These are phyloP conservation scores for Aspergillus pseudoviridinutans DNA, from an alignment of 2,329 filamentous ascomycete genomes.

Conservation along the genomic window DNA sequence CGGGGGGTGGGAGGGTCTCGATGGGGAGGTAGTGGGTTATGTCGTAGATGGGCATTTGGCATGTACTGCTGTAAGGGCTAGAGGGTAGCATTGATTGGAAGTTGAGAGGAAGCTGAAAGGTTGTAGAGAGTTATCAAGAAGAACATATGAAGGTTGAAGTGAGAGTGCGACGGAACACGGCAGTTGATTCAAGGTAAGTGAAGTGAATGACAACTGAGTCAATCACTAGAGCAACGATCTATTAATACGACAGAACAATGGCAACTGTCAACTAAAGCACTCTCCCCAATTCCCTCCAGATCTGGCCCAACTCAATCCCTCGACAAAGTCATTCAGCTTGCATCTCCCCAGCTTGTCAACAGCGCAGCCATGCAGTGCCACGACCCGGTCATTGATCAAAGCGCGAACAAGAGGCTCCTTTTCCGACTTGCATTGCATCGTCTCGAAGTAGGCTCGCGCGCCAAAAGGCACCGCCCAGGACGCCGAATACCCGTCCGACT, in stretches of 20 bases:
- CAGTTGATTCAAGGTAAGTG: not conserved
- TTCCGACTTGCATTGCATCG: constrained; percentile 61
- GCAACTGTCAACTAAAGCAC: constrained; percentile 45
- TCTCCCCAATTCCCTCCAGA: constrained; percentile 68
- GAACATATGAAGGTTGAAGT: not conserved
- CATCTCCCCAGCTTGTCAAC: constrained; percentile 70
- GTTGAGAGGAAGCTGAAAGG: not conserved
- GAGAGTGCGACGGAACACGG: not conserved
- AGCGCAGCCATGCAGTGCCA: constrained; percentile 66
- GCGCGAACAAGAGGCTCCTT: constrained; percentile 70
- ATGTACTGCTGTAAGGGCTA: not conserved
- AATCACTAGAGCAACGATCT: not conserved
- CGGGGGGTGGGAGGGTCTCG: not conserved
- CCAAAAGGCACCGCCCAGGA: constrained; percentile 81
- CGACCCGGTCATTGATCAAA: constrained; percentile 78
- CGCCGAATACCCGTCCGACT: constrained; percentile 66
- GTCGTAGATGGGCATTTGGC: not conserved
- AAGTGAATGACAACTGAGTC: not conserved
- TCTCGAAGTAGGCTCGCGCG: constrained; percentile 79
- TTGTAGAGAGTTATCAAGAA: not conserved
- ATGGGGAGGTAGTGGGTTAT: not conserved
- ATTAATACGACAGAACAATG: not conserved
- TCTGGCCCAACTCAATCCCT: constrained; percentile 70
- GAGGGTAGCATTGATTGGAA: not conserved
- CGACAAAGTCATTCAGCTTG: constrained; percentile 63